These are phyloP conservation scores for Ilex asprella DNA, from an alignment of 257 asterid species.

Conservation along the genomic window DNA sequence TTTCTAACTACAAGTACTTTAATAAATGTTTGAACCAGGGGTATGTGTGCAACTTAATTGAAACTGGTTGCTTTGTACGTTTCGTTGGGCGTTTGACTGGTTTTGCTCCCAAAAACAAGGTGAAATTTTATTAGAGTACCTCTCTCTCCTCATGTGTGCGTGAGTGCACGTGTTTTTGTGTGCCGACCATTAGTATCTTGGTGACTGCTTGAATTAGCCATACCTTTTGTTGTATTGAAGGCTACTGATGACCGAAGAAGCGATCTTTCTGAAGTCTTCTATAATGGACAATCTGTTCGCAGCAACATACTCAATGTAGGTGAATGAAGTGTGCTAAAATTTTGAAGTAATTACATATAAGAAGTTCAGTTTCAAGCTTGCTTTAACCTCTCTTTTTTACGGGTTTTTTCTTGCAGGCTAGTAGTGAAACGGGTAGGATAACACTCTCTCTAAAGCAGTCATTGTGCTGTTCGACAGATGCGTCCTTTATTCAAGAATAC, in stretches of 20 bases:
- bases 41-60: constrained; percentile 84
- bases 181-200: constrained; percentile 1
- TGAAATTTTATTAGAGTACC: constrained; percentile 14
- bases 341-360: constrained; percentile 3
- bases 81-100: constrained; percentile 93
- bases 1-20: constrained; percentile 6
- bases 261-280: constrained; percentile 67
- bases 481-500: constrained; percentile 83
- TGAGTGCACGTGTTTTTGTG: background rate
- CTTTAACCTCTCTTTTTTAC: constrained; percentile 14
- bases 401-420: constrained; percentile 41
- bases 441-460: constrained; percentile 89
- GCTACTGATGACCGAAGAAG: constrained; percentile 68
- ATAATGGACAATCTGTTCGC: constrained; percentile 88
- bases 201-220: background rate
- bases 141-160: background rate
- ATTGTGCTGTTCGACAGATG: constrained; percentile 66
- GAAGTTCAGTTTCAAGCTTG: constrained; percentile 10
- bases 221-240: constrained; percentile 35
- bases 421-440: constrained; percentile 64
- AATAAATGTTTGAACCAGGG: constrained; percentile 58
- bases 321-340: constrained; percentile 8
- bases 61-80: constrained; percentile 91
- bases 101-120: constrained; percentile 94
- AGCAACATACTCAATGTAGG: constrained; percentile 75